phyloP scores from a whole-genome alignment of 139 green algal genomes.

The Haematococcus lacustris region DNA sequence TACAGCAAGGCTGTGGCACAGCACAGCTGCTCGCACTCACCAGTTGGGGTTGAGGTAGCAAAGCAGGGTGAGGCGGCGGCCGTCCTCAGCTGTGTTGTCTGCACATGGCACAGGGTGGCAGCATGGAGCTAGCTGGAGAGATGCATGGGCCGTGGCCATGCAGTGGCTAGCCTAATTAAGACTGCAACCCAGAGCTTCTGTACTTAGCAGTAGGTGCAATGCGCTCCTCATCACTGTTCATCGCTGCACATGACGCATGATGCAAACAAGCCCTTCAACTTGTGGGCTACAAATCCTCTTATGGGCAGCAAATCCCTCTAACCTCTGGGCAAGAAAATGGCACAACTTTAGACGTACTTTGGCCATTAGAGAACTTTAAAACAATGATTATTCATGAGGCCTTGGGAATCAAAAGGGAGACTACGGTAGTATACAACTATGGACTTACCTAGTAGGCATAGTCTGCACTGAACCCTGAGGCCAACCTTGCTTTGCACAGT shows the following conservation, averaged over 20 bases:
- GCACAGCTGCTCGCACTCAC: background rate
- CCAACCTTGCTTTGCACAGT: background rate
- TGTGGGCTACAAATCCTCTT: background rate
- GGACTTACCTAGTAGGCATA: too few relatives aligned
- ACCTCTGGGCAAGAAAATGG: too few relatives aligned
- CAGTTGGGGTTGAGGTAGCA: slow-evolving; percentile 46
- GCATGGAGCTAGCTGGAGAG: too few relatives aligned
- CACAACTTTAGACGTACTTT: too few relatives aligned
- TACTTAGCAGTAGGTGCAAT: background rate
- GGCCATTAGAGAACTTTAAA: too few relatives aligned
- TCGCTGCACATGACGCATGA: background rate
- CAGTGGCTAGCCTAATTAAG: background rate
- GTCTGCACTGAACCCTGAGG: background rate
- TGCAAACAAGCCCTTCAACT: background rate
- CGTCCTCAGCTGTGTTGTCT: slow-evolving; percentile 46
- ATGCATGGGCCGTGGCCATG: background rate
- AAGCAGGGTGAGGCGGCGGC: slow-evolving; percentile 42
- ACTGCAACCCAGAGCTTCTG: too few relatives aligned
- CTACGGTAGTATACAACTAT: too few relatives aligned
- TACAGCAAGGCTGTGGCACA: background rate
- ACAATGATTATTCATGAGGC: too few relatives aligned
- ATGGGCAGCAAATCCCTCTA: too few relatives aligned
- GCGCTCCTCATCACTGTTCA: background rate
- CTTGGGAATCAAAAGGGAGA: too few relatives aligned
- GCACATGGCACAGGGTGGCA: background rate